These are phyloP conservation scores for Juncus inflexus DNA, from an alignment of 176 grass and related monocot species.

Conservation along the genomic window DNA sequence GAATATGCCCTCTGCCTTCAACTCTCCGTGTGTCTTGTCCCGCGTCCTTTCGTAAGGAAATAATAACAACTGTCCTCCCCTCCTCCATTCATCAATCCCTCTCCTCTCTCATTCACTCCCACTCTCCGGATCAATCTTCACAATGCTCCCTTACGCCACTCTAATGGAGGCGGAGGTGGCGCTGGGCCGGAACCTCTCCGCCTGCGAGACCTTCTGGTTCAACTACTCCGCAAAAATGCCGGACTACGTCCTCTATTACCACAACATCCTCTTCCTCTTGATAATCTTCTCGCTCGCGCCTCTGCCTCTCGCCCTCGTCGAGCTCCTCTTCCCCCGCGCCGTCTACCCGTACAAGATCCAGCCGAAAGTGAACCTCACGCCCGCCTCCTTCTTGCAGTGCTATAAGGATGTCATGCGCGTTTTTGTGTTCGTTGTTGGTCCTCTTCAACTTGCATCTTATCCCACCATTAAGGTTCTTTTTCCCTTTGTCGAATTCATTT, in stretches of 20 bases:
- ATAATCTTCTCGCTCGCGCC: constrained; percentile 64
- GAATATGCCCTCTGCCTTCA: neutral
- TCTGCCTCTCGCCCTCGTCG: constrained; percentile 76
- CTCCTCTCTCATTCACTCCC: neutral
- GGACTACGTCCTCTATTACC: constrained; percentile 62
- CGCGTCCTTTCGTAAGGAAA: too few species aligned
- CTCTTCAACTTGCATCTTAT: constrained; percentile 68
- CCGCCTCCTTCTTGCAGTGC: constrained; percentile 49
- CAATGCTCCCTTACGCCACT: constrained; percentile 79
- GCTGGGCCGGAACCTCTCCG: constrained; percentile 54
- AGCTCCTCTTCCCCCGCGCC: constrained; percentile 45
- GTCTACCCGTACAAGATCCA: constrained; percentile 72
- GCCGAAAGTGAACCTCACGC: constrained; percentile 53
- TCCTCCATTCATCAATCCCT: neutral
- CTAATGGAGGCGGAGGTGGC: constrained; percentile 64
- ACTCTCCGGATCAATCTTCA: constrained; percentile 2
- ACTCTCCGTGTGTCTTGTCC: too few species aligned
- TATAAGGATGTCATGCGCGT: constrained; percentile 63
- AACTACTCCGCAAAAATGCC: constrained; percentile 41
- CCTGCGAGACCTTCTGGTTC: constrained; percentile 62
- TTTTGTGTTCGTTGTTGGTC: constrained; percentile 68
- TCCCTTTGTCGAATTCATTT: neutral
- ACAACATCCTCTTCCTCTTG: constrained; percentile 79
- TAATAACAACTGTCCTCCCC: too few species aligned
- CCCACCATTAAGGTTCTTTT: constrained; percentile 66